Evolutionary conservation across 345 rosid genomes (phyloP).

Genomic region (Brassica juncea): DNA sequence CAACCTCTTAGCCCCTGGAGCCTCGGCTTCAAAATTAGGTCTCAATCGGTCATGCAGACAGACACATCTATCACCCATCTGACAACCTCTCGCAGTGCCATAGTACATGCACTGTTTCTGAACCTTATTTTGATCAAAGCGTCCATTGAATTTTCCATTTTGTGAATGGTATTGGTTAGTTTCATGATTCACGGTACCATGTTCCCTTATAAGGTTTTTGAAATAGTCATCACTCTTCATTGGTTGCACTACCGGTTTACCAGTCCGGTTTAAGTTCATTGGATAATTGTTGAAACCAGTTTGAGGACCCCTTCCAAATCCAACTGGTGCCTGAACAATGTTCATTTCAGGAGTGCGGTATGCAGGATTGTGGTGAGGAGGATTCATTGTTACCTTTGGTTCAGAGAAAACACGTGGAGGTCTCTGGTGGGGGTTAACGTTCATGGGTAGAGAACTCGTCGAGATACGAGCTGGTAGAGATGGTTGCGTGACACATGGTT

Average conservation of each 20-base stretch:
- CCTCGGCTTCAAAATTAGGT: constrained; percentile 28
- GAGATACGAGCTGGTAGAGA: constrained; percentile 6
- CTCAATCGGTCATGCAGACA: constrained; percentile 46
- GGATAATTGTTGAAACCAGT: constrained; percentile 28
- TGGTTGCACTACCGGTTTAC: constrained; percentile 29
- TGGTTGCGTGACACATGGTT: constrained; percentile 12
- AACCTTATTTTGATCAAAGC: constrained; percentile 27
- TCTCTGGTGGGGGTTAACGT: constrained; percentile 21
- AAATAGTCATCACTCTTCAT: constrained; percentile 51
- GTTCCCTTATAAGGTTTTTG: constrained; percentile 67
- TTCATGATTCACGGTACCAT: constrained; percentile 52
- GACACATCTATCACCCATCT: constrained; percentile 49
- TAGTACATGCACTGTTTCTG: constrained; percentile 51
- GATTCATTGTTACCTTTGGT: constrained; percentile 14
- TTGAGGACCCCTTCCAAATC: constrained; percentile 22
- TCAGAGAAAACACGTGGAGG: constrained; percentile 17
- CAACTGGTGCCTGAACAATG: constrained; percentile 22
- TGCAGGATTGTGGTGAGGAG: not conserved
- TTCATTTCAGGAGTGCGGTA: constrained; percentile 24
- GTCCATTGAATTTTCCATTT: constrained; percentile 21
- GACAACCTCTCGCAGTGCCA: constrained; percentile 53
- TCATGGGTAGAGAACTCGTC: constrained; percentile 23
- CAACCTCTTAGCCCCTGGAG: constrained; percentile 52
- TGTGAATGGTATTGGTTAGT: constrained; percentile 25
- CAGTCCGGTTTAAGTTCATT: constrained; percentile 16